A percentile compares a stretch with the other conserved stretches of the same genome.
Evolutionary conservation across 1,284 basidiomycete genomes (phyloP).

Genomic region (Tilletia setariae): DNA sequence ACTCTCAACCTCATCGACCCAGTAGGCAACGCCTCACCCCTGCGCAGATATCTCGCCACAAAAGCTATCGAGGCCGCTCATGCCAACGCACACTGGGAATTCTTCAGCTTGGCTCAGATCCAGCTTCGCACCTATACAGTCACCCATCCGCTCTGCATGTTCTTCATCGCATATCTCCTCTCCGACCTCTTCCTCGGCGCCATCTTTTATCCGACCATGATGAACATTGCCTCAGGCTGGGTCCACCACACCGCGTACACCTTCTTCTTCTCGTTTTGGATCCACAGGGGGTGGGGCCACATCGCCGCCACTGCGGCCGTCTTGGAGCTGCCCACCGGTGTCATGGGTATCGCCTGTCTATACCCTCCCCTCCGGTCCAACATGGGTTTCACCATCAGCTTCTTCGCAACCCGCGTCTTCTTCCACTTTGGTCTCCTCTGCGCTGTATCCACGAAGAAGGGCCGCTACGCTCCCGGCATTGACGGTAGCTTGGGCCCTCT

Average conservation of each 20-base stretch:
- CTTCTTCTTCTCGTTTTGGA: slow-evolving; percentile 40
- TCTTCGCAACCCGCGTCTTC: slow-evolving; percentile 48
- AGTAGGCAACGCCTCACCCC: not conserved
- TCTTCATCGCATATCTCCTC: slow-evolving; percentile 49
- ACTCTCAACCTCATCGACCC: not conserved
- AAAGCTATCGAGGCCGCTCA: not conserved
- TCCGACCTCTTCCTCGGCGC: slow-evolving; percentile 44
- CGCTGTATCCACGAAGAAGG: slow-evolving; percentile 31
- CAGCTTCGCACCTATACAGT: slow-evolving; percentile 33
- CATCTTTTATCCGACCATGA: slow-evolving; percentile 48
- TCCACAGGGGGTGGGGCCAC: slow-evolving; percentile 45
- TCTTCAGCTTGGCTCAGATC: slow-evolving; percentile 39
- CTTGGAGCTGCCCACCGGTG: slow-evolving; percentile 51
- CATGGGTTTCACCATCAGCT: slow-evolving; percentile 48
- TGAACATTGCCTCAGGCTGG: slow-evolving; percentile 52
- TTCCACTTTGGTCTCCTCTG: slow-evolving; percentile 45
- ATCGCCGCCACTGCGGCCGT: slow-evolving; percentile 40
- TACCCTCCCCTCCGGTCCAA: slow-evolving; percentile 48
- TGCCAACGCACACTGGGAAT: slow-evolving; percentile 1
- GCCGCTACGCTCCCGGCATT: slow-evolving; percentile 34
- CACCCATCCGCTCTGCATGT: slow-evolving; percentile 40
- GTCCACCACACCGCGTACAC: slow-evolving; percentile 49
- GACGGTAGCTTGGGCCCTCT: slow-evolving; percentile 38
- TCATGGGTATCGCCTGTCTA: slow-evolving; percentile 50
- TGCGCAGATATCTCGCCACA: not conserved